These are phyloP conservation scores for Macrocystidia cucumis DNA, from an alignment of 1,284 basidiomycete species.

Conservation along the genomic window DNA sequence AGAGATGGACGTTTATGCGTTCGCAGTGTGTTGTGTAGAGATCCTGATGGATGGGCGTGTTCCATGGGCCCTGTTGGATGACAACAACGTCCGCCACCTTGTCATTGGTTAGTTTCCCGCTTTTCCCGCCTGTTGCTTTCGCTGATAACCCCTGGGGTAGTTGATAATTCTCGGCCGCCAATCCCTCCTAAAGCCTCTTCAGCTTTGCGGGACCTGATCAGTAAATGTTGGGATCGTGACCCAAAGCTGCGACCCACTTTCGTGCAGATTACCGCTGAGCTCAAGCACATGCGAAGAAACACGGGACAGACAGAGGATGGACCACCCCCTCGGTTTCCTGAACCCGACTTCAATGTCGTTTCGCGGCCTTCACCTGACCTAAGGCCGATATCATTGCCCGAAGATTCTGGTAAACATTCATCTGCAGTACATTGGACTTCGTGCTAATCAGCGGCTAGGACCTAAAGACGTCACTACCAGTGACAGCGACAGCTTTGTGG, in stretches of 20 bases:
- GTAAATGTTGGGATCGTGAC: slow-evolving; percentile 24
- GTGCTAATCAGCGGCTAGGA: too few species aligned
- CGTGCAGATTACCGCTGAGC: slow-evolving; percentile 17
- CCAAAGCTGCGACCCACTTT: slow-evolving; percentile 23
- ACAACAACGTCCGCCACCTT: slow-evolving; percentile 48
- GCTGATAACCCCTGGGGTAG: slow-evolving; percentile 21
- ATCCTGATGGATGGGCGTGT: slow-evolving; percentile 54
- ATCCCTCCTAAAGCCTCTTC: slow-evolving; percentile 32
- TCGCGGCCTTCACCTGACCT: slow-evolving; percentile 23
- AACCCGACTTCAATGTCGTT: slow-evolving; percentile 11
- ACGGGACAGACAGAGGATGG: slow-evolving; percentile 11
- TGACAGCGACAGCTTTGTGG: not conserved
- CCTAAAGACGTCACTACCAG: too few species aligned
- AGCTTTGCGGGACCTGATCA: slow-evolving; percentile 22
- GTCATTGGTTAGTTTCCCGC: slow-evolving; percentile 44
- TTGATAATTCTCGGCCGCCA: slow-evolving; percentile 45
- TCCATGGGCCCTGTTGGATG: slow-evolving; percentile 56
- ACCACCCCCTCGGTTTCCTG: slow-evolving; percentile 14
- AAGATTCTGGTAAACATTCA: slow-evolving; percentile 3
- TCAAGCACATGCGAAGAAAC: slow-evolving; percentile 21
- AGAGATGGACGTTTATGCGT: slow-evolving; percentile 67
- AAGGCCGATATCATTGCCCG: slow-evolving; percentile 19
- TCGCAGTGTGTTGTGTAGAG: slow-evolving; percentile 65
- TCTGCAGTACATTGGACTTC: too few species aligned
- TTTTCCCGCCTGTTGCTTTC: slow-evolving; percentile 2